Evolutionary conservation across 768 basidiomycete species (phyloP).

Genomic region (Rickenella mellea): DNA sequence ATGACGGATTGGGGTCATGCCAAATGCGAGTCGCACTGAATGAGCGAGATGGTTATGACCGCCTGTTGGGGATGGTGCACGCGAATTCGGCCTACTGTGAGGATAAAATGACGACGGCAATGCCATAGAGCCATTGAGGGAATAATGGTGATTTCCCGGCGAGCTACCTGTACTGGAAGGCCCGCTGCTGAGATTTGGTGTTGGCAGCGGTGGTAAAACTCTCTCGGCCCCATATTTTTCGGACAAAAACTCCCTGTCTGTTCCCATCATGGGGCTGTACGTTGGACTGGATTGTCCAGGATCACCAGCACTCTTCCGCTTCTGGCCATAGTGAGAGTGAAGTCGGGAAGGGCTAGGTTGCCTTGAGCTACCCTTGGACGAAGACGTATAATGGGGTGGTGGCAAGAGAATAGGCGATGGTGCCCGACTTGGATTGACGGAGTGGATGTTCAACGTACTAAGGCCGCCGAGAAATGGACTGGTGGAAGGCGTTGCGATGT

Average conservation of each 20-base stretch:
- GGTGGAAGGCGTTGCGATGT: constrained; percentile 56
- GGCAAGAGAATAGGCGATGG: constrained; percentile 64
- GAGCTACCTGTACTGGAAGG: constrained; percentile 58
- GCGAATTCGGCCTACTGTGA: constrained; percentile 42
- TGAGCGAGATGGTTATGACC: constrained; percentile 67
- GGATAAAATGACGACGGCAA: constrained; percentile 11
- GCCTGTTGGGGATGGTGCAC: constrained; percentile 48
- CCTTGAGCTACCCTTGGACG: constrained; percentile 22
- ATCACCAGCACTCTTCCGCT: constrained; percentile 12
- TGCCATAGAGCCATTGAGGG: constrained; percentile 14
- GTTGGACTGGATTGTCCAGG: constrained; percentile 16
- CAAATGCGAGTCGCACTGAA: constrained; percentile 80
- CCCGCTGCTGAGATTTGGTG: constrained; percentile 56
- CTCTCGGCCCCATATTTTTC: constrained; percentile 18
- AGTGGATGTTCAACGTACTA: constrained; percentile 67
- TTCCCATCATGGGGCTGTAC: constrained; percentile 16
- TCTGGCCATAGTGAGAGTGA: constrained; percentile 13
- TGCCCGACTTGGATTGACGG: constrained; percentile 57
- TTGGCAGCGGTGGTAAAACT: constrained; percentile 29
- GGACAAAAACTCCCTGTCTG: constrained; percentile 15
- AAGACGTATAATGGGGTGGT: constrained; percentile 29
- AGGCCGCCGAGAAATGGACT: constrained; percentile 76
- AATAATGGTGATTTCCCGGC: constrained; percentile 41
- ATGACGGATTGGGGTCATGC: constrained; percentile 75
- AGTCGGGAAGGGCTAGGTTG: constrained; percentile 18